Evolutionary conservation across 2,329 filamentous ascomycete species (phyloP), one percentile per base, ranked within the genome.

Genomic region (Penicillium sp.): DNA sequence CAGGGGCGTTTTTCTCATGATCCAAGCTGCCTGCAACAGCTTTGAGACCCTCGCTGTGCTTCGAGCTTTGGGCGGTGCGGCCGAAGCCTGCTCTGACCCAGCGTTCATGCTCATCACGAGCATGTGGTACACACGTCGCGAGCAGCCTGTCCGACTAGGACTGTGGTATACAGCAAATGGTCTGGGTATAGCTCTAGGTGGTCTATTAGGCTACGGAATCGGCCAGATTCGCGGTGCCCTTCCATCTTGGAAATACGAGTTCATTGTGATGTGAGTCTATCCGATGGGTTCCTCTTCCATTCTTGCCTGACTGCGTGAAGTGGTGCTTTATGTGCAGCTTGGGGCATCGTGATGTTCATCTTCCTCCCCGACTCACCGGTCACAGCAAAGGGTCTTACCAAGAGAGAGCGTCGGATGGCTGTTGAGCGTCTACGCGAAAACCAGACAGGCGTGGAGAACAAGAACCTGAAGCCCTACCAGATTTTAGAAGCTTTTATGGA

Each of bases 161-260:
- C 71, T 82, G 0, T 86, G 83, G 83, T 86, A 83, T 63, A 78
- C 79, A 0, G 83, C 81, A 29, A 85, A 85, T 45, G 84, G 84
- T 0, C 67, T 85, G 7, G 83, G 82, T 1, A 83, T 85, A 32
- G 83, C 84, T 0, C 77, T 85, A 0, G 84, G 84, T 44, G 83
- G 83, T 0, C 63, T 84, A 2, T 67, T 84, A 0, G 81, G 82
- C 0, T 87, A 83, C 52, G 84, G 79, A 0, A 86, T 87, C 43
- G 85, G 85, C 1, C 77, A 85, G 58, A 84, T 85, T 59, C 75
- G 77, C 38, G 83, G 82, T 13, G 73, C 77, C 1, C 75, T 88
- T 18, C 76, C 80, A 0, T 82, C 80, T 0, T 89, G 86, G 86
- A 84, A 83, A 64, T 89, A 86, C 59, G 85, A 89, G 51, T 89